Evolutionary conservation across 2,329 filamentous ascomycete species (phyloP).

Genomic region (Dothideomycetes sp.): DNA sequence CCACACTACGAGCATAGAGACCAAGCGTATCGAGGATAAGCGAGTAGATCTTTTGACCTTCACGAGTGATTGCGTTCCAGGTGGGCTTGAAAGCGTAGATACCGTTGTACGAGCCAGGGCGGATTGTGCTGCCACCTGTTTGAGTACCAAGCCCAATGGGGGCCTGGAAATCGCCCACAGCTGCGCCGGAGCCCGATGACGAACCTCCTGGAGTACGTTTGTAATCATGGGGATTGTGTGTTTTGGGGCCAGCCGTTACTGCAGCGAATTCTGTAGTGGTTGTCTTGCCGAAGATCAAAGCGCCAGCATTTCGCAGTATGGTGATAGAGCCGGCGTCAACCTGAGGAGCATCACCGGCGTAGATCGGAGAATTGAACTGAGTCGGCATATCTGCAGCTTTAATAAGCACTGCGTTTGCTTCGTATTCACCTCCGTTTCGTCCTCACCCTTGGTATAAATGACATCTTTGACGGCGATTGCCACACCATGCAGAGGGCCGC

Average conservation of each 20-base stretch:
- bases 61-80: conserved; percentile 53
- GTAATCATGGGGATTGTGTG: conserved; percentile 47
- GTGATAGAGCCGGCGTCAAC: conserved; percentile 46
- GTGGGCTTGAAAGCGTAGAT: conserved; percentile 59
- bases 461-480: conserved; percentile 54
- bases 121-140: conserved; percentile 55
- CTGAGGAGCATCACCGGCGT: conserved; percentile 34
- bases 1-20: conserved; percentile 48
- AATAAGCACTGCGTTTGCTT: no score
- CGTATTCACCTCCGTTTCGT: no score
- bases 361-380: conserved; percentile 47
- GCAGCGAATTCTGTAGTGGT: conserved; percentile 58
- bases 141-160: conserved; percentile 56
- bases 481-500: conserved; percentile 50
- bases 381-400: conserved; percentile 47
- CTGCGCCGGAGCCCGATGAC: conserved; percentile 57
- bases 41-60: conserved; percentile 52
- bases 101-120: conserved; percentile 57
- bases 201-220: conserved; percentile 56
- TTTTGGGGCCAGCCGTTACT: conserved; percentile 44
- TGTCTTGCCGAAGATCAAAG: conserved; percentile 50
- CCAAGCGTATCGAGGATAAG: conserved; percentile 55
- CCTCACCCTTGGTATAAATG: conserved; percentile 45
- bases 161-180: conserved; percentile 55
- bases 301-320: conserved; percentile 46